Evolutionary conservation across 1,139 yeast species (phyloP), one percentile per base, ranked within the genome.

Genomic region (Yarrowia galli): DNA sequence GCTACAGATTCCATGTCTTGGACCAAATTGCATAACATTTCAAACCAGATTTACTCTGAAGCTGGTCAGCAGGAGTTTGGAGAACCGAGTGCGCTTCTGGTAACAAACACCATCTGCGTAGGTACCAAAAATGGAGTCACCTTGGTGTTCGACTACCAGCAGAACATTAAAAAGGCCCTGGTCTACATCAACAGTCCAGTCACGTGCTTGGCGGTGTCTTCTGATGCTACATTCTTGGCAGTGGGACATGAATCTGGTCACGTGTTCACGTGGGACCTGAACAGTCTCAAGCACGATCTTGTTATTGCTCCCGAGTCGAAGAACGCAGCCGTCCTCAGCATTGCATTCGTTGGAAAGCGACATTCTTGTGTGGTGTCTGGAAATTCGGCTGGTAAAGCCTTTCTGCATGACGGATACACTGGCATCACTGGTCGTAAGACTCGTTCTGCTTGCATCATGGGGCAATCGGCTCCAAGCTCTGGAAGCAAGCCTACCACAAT

Each of bases 81-180:
- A 0, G 74, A 76, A 1, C 84, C 88, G 0, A 78, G 82, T 0
- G 77, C 79, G 28, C 73, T 89, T 10, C 79, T 81, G 4, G 82
- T 87, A 0, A 82, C 87, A 1, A 80, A 86, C 3, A 80, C 80
- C 67, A 80, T 91, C 1, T 85, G 85, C 0, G 74, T 91, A 15
- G 96, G 92, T 2, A 90, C 96, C 0, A 73, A 82, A 0, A 81
- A 81, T 64, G 93, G 93, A 0, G 78, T 76, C 60, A 80, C 89
- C 0, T 75, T 89, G 20, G 80, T 88, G 1, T 91, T 89, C 75
- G 89, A 87, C 73, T 89, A 87, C 72, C 83, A 82, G 64, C 96
- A 91, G 75, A 79, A 76, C 46, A 75, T 87, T 16, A 79, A 80
- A 38, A 79, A 77, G 68, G 78, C 81, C 0, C 74, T 87, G 58